Evolutionary conservation across 2,329 filamentous ascomycete species (phyloP).

Genomic region (Chrysoporthe puriensis): DNA sequence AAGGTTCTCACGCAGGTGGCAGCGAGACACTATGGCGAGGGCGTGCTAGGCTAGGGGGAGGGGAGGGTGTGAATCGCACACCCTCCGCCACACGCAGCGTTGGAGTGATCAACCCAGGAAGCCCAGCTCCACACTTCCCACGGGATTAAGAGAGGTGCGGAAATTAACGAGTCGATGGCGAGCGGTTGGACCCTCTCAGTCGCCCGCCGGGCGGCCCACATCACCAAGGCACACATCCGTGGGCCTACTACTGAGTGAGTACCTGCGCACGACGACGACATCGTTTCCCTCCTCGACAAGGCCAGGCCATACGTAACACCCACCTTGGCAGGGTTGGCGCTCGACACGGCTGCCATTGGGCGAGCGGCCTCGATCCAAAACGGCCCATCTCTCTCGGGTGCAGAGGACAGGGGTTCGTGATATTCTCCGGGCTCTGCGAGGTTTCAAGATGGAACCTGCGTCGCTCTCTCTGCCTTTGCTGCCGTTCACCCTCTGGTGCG

Average conservation of each 20-base stretch:
- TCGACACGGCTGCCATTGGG: constrained; percentile 16
- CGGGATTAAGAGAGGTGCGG: constrained; percentile 21
- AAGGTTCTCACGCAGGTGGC: constrained; percentile 12
- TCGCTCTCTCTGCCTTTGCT: constrained; percentile 14
- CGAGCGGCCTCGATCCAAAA: neutral
- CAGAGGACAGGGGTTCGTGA: constrained; percentile 19
- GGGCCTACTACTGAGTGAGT: constrained; percentile 1
- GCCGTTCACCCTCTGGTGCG: neutral
- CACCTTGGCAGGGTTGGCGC: constrained; percentile 16
- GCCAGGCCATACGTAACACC: constrained; percentile 10
- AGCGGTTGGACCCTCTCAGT: constrained; percentile 14
- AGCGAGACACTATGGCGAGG: constrained; percentile 11
- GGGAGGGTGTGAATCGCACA: constrained; percentile 19
- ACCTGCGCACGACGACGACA: constrained; percentile 16
- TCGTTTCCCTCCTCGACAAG: neutral
- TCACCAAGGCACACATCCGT: constrained; percentile 16
- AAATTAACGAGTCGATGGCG: constrained; percentile 8
- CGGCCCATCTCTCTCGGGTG: constrained; percentile 17
- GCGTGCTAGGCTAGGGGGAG: constrained; percentile 5
- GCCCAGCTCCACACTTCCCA: constrained; percentile 19
- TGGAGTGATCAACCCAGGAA: neutral
- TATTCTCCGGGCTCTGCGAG: constrained; percentile 13
- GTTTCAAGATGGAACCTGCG: constrained; percentile 24
- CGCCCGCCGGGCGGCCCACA: constrained; percentile 9
- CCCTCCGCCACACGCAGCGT: constrained; percentile 9